Evolutionary conservation across 225 moss, liverwort and hornwort genomes (phyloP), one percentile per base, ranked within the genome.

Genomic region (Pleurozium schreberi): DNA sequence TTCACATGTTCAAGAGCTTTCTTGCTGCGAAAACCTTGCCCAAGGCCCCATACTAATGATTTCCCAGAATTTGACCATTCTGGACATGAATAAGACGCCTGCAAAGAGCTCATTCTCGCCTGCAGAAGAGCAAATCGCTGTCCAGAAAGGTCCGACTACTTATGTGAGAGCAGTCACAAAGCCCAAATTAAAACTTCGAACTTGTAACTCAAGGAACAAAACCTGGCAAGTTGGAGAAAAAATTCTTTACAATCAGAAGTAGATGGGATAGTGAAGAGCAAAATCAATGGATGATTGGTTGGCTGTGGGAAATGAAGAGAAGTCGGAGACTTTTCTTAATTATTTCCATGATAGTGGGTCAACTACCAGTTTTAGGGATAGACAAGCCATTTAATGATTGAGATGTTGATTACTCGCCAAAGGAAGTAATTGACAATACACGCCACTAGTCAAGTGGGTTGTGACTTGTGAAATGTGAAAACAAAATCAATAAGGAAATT

Each of bases 1-100:
- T 93, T 31, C 89, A 93, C 62, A 93, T 94, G 85, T 89, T 94
- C 77, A 85, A 88, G 73, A 81, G 84, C 76, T 94, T 93, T 69
- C 88, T 94, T 53, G 90, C 88, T 63, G 82, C 88, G n/a, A 91
- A 93, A 84, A 82, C 77, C 49, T 90, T 94, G 85, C 91, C 93
- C 40, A 91, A 81, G 81, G 84, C 87, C 40, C 91, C 94, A 6
- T 90, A 91, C 83, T 49, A 85, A 89, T 92, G 91, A 93, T 52
- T 74, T 52, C 67, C 21, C 50, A 87, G 28, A 70, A 60, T 74
- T 75, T 38, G 86, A 71, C 7, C 74, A 52, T 84, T 45, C 42
- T 85, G 84, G 49, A 90, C 78, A 76, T 60, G 84, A 87, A 88
- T 89, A 84, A 75, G 78, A 83, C 55, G 49, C 53, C 83, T 79